Conservation (phyloP, 1,139 yeast species). For the Hemisphaericaspora xylofermentans region DNA sequence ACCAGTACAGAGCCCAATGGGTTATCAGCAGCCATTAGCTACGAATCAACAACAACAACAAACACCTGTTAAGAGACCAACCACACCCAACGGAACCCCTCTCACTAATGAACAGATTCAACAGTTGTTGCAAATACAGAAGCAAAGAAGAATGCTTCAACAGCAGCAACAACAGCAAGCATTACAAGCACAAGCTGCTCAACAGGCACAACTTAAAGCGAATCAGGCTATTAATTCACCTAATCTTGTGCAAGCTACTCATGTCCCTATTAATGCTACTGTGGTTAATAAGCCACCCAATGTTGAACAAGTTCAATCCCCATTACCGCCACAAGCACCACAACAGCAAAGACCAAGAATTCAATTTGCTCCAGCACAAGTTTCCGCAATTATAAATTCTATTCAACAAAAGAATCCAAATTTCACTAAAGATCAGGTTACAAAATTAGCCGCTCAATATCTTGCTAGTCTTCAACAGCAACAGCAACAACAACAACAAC, state of each 20-base stretch:
- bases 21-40: slow-evolving; percentile 2
- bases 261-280: slow-evolving; percentile 1
- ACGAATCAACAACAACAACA: slow-evolving; percentile 2
- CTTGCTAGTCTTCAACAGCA: slow-evolving; percentile 55
- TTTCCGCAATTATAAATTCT: slow-evolving; percentile 66
- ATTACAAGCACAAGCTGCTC: slow-evolving; percentile 4
- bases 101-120: slow-evolving; percentile 57
- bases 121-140: slow-evolving; percentile 50
- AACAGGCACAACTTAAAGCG: slow-evolving; percentile 1
- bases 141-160: slow-evolving; percentile 51
- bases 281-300: slow-evolving; percentile 5
- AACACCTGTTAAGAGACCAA: slow-evolving; percentile 30
- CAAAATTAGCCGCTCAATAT: slow-evolving; percentile 69
- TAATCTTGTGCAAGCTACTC: slow-evolving; percentile 4
- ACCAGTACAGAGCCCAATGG: background rate
- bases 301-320: slow-evolving; percentile 2
- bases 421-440: slow-evolving; percentile 67
- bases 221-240: slow-evolving; percentile 7
- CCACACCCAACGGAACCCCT: slow-evolving; percentile 53
- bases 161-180: slow-evolving; percentile 31
- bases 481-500: slow-evolving; percentile 17
- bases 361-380: slow-evolving; percentile 61
- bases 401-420: slow-evolving; percentile 70
- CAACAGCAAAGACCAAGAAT: slow-evolving; percentile 33
- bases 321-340: slow-evolving; percentile 1